These are phyloP conservation scores for Penicillium cataractarum DNA, from an alignment of 495 filamentous ascomycete genomes.

Conservation along the genomic window DNA sequence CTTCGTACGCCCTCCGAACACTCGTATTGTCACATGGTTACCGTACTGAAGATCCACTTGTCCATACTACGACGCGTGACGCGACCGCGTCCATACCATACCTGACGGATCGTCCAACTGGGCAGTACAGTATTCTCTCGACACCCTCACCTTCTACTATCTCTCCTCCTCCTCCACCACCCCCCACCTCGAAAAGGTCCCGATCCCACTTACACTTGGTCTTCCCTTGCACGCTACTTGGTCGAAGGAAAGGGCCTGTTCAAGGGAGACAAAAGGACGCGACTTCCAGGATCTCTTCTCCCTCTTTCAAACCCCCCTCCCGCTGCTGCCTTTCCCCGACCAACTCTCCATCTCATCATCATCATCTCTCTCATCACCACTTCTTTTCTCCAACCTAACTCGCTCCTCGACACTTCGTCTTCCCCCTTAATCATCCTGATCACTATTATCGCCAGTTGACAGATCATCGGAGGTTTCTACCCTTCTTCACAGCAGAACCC, in stretches of 20 bases:
- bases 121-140: constrained; percentile 19
- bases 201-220: constrained; percentile 17
- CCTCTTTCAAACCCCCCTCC: not conserved
- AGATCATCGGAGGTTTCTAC: not conserved
- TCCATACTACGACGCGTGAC: constrained; percentile 36
- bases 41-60: not conserved
- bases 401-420: not conserved
- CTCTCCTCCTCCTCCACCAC: constrained; percentile 30
- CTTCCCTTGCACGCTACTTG: not conserved
- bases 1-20: constrained; percentile 18
- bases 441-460: not conserved
- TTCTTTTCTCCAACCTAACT: not conserved
- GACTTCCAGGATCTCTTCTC: constrained; percentile 16
- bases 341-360: not conserved
- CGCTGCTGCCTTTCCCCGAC: not conserved
- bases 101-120: constrained; percentile 6
- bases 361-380: not conserved
- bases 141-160: constrained; percentile 13
- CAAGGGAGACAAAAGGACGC: constrained; percentile 15
- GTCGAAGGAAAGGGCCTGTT: too few relatives aligned
- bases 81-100: constrained; percentile 37
- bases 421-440: not conserved
- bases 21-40: constrained; percentile 28
- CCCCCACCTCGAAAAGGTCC: constrained; percentile 20
- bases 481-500: not conserved